Percentiles rank a stretch among this genome's conserved stretches.
phyloP scores from a whole-genome alignment of 2,329 filamentous ascomycete genomes.

The Lachnellula suecica region DNA sequence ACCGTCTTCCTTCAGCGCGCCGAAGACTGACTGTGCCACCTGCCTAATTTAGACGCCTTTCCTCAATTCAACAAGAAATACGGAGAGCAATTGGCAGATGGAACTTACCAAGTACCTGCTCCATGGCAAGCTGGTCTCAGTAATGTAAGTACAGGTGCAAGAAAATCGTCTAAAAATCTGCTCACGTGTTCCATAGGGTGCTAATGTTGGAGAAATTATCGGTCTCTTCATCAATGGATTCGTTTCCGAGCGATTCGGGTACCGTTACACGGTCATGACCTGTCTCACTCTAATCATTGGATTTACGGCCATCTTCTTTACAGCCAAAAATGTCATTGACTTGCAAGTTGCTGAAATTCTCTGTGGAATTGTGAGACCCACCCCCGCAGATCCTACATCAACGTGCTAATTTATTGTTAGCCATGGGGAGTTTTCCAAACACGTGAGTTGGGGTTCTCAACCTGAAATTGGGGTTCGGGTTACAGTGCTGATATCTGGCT shows the following conservation, averaged over 20 bases:
- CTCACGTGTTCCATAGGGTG: constrained; percentile 19
- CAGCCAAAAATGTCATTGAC: constrained; percentile 44
- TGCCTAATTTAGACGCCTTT: constrained; percentile 18
- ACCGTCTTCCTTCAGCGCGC: not conserved
- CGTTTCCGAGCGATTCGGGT: constrained; percentile 50
- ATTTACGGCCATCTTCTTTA: constrained; percentile 51
- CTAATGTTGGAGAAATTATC: constrained; percentile 41
- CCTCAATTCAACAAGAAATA: constrained; percentile 37
- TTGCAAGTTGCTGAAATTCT: constrained; percentile 50
- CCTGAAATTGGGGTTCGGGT: not conserved
- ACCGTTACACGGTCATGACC: constrained; percentile 48
- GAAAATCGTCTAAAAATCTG: not conserved
- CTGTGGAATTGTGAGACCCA: constrained; percentile 40
- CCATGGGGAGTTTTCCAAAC: constrained; percentile 45
- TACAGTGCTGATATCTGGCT: not conserved
- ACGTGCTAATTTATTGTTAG: constrained; percentile 24
- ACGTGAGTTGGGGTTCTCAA: constrained; percentile 38
- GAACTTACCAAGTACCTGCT: constrained; percentile 35
- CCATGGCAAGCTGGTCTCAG: constrained; percentile 36
- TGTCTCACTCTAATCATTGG: constrained; percentile 44
- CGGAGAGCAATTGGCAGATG: constrained; percentile 30
- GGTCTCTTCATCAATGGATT: constrained; percentile 50
- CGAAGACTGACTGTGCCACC: not conserved
- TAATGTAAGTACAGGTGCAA: constrained; percentile 21
- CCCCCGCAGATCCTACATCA: not conserved